Conservation (phyloP, 805 yeast genomes). For the Debaryomyces hansenii region DNA sequence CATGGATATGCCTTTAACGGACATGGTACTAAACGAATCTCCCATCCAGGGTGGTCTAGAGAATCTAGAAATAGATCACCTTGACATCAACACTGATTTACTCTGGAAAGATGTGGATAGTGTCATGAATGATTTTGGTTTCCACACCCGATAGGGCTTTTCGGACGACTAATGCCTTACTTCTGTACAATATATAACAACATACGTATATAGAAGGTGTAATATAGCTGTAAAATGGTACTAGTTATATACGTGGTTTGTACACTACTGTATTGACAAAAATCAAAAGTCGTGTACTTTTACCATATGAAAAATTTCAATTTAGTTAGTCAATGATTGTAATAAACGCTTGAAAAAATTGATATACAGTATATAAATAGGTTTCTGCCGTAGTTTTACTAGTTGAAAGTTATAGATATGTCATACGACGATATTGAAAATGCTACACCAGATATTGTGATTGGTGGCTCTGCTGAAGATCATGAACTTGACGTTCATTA, state of each 20-base stretch:
- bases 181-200: neutral
- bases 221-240: too few species aligned
- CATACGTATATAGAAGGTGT: neutral
- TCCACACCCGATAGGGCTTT: slow-evolving; percentile 51
- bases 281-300: neutral
- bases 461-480: slow-evolving; percentile 51
- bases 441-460: slow-evolving; percentile 82
- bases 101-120: slow-evolving; percentile 83
- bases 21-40: slow-evolving; percentile 15
- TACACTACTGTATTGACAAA: neutral
- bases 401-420: slow-evolving; percentile 38
- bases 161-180: neutral
- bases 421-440: slow-evolving; percentile 77
- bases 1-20: neutral
- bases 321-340: neutral
- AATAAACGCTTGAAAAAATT: neutral
- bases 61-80: slow-evolving; percentile 37
- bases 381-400: neutral
- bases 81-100: slow-evolving; percentile 52
- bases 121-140: slow-evolving; percentile 91
- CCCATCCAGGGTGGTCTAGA: slow-evolving; percentile 30
- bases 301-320: neutral
- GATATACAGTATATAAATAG: neutral
- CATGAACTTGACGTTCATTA: slow-evolving; percentile 46
- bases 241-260: neutral